Base-by-base conservation (phyloP, 73 alveolate species). In the Paramecium caudatum region DNA sequence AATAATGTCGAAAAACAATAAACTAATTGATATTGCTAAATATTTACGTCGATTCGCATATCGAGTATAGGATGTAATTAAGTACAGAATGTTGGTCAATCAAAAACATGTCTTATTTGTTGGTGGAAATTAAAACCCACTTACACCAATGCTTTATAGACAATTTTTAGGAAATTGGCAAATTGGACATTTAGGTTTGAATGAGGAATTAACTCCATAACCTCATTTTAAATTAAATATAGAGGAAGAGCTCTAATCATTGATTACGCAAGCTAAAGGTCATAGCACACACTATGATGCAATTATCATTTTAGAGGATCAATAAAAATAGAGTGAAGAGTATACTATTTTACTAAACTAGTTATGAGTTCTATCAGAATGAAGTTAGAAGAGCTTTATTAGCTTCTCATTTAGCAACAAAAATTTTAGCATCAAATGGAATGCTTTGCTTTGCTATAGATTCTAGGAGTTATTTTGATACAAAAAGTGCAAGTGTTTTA, bases 1-100 rank as follows among this genome's bases (percentile, higher is more conserved):
- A n/a, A n/a, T n/a, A n/a, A 65, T 65, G 83, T 65, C 83, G 17
- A 65, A 65, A 65, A 65, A 36, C 34, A 74, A 74, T 30, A 74
- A 74, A 45, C 32, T 74, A 41, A 43, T 74, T 17, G 88, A 74
- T 43, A 41, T 74, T 32, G 68, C 88, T 16, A 74, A 74, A 74
- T 74, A 74, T 45, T 74, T 74, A 43, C 17, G 88, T 15, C 36
- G 88, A 47, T 41, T 74, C 33, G n/a, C n/a, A 21, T 74, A 74
- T 25, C 36, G 47, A 45, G 68, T 74, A 15, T 5, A 45, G 27
- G 55, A 74, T 74, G 36, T 74, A 7, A 15, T 74, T 16, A 30
- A 74, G 32, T 74, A 74, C 43, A 74, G 88, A 25, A 7, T 74
- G 47, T 27, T 45, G 21, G 68, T 45, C 16, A 45, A 74, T 43